These are phyloP conservation scores for Trichopus zeylanicus DNA, from an alignment of 116 monocot genomes.

Conservation along the genomic window DNA sequence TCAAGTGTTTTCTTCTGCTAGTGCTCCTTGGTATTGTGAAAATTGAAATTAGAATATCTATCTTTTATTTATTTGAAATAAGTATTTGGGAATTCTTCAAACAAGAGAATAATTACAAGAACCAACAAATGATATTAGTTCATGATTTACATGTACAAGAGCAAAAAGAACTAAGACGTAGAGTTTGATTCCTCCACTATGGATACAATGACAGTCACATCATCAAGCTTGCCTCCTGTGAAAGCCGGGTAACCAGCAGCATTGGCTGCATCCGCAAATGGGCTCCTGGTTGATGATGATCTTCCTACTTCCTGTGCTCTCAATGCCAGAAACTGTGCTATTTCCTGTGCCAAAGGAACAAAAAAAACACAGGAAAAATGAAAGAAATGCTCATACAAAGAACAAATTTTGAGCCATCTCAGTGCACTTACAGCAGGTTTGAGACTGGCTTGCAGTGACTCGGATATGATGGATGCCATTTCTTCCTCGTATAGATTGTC, in stretches of 20 bases:
- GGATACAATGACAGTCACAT: constrained; percentile 80
- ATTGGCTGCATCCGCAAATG: constrained; percentile 85
- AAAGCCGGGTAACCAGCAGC: constrained; percentile 61
- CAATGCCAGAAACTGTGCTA: constrained; percentile 48
- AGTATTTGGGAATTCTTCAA: too few species aligned
- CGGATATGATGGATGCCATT: constrained; percentile 48
- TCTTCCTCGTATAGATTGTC: constrained; percentile 85
- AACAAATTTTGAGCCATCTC: neutral
- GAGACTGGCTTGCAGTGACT: constrained; percentile 43
- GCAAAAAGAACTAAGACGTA: too few species aligned
- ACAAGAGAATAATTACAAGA: too few species aligned
- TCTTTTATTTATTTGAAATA: too few species aligned
- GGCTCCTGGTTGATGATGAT: constrained; percentile 48
- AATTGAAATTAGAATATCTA: too few species aligned
- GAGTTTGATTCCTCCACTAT: constrained; percentile 25
- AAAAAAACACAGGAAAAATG: neutral
- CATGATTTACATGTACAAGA: too few species aligned
- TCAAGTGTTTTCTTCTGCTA: too few species aligned
- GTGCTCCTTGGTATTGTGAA: too few species aligned
- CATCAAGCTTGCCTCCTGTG: constrained; percentile 89
- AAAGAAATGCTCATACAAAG: neutral
- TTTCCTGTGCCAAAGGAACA: constrained; percentile 55
- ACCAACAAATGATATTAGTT: too few species aligned
- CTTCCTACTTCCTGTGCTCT: constrained; percentile 77
- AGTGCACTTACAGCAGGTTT: constrained; percentile 47